Evolutionary conservation across 208 protist species (phyloP).

Genomic region (Borovskyia barvae): DNA sequence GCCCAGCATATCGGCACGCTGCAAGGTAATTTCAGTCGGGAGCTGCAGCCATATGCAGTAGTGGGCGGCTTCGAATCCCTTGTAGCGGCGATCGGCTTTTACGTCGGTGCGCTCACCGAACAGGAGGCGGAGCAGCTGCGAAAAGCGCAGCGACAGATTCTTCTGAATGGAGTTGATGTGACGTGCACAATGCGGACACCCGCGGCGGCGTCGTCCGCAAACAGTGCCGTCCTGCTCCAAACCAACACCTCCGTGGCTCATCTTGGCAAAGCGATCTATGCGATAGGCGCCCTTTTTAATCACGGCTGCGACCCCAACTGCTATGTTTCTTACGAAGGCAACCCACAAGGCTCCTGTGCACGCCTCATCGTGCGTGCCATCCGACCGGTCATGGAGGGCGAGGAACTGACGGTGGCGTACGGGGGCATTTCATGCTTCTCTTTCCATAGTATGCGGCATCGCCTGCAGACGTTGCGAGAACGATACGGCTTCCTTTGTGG

Average conservation of each 20-base stretch:
- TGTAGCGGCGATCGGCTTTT: constrained; percentile 57
- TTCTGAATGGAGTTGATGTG: constrained; percentile 60
- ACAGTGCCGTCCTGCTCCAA: constrained; percentile 32
- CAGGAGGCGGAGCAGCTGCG: constrained; percentile 64
- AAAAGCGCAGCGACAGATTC: constrained; percentile 71
- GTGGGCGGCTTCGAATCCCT: constrained; percentile 75
- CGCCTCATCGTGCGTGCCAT: constrained; percentile 59
- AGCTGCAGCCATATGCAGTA: constrained; percentile 49
- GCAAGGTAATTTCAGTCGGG: constrained; percentile 46
- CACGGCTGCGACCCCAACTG: constrained; percentile 89
- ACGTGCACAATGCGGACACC: constrained; percentile 48
- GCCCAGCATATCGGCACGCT: constrained; percentile 45
- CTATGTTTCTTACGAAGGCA: constrained; percentile 72
- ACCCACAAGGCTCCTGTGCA: constrained; percentile 63
- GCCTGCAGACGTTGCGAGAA: constrained; percentile 59
- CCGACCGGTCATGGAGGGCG: constrained; percentile 58
- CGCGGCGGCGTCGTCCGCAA: constrained; percentile 18
- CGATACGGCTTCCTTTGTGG: constrained; percentile 80
- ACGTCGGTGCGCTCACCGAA: constrained; percentile 52
- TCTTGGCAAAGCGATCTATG: constrained; percentile 75
- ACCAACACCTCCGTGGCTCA: constrained; percentile 43
- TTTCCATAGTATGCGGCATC: constrained; percentile 73
- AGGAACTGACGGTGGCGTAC: constrained; percentile 84
- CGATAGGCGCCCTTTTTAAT: constrained; percentile 58
- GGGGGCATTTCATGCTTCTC: constrained; percentile 65